A percentile compares a stretch with the other conserved stretches of the same genome.
phyloP scores from a whole-genome alignment of 257 asterid species.

The Orobanche coerulescens region DNA sequence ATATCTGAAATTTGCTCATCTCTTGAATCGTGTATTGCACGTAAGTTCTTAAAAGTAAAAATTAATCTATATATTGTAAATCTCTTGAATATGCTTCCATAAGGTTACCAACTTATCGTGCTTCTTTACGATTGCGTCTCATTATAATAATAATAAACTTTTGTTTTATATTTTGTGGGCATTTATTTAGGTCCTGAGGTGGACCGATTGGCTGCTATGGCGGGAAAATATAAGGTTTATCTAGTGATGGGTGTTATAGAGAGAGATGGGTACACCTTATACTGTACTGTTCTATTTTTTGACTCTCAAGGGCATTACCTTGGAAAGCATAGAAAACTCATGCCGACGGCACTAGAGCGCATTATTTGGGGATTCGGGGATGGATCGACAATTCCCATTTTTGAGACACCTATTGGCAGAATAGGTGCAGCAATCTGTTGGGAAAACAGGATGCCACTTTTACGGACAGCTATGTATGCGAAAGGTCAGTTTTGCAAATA shows the following conservation, averaged over 20 bases:
- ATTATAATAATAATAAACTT: background rate
- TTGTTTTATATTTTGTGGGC: background rate
- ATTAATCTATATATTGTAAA: background rate
- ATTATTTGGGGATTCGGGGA: slow-evolving; percentile 97
- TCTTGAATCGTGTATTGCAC: background rate
- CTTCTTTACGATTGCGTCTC: background rate
- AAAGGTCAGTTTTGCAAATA: slow-evolving; percentile 46
- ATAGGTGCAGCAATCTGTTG: slow-evolving; percentile 98
- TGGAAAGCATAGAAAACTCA: slow-evolving; percentile 89
- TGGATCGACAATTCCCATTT: slow-evolving; percentile 92
- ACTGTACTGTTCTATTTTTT: slow-evolving; percentile 79
- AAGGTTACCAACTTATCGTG: background rate
- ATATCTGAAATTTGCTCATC: background rate
- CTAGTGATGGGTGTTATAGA: slow-evolving; percentile 89
- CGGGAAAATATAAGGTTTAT: slow-evolving; percentile 82
- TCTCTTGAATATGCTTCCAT: background rate
- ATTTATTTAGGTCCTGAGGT: slow-evolving; percentile 76
- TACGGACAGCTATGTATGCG: slow-evolving; percentile 90
- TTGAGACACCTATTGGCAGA: slow-evolving; percentile 84
- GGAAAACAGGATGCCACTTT: slow-evolving; percentile 96
- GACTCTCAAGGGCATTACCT: slow-evolving; percentile 75
- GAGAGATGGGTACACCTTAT: slow-evolving; percentile 86
- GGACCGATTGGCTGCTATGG: slow-evolving; percentile 90
- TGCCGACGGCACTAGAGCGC: slow-evolving; percentile 92
- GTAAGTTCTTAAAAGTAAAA: background rate